Evolutionary conservation across 225 moss, liverwort and hornwort genomes (phyloP), one percentile per base, ranked within the genome.

Genomic region (Neckera pumila): DNA sequence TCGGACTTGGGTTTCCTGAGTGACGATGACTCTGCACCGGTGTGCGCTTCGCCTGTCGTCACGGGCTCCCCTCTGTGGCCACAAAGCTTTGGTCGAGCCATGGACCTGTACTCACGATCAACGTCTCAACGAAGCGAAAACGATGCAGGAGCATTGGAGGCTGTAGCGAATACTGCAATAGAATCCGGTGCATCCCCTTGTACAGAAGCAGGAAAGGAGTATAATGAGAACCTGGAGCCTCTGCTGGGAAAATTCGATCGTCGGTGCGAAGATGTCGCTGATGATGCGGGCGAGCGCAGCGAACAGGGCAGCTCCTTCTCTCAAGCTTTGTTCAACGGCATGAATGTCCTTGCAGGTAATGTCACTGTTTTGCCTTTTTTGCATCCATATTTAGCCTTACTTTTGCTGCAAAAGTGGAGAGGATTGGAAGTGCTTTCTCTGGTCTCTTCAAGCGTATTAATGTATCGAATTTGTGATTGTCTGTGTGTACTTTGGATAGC

Each of bases 301-400:
- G 90, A 90, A 57, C 85, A 89, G 34, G 94, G 93, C 34, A 98
- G 96, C 90, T 95, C 97, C n/a, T 97, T 97, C 88, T 77, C 95
- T 72, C 97, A 98, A 89, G 95, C 98, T 54, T 86, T 93, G 33
- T 88, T 98, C 78, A 98, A 98, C 82, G 98, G 97, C 83, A 94
- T 96, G 89, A 98, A 98, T 82, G 94, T 95, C 34, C 98, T 98
- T 71, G 98, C 97, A 94, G 97, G 98, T 98, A 76, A 67, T 31
- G 36, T 23, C 75, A 49, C 51, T 82, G n/a, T 53, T 51, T 66
- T n/a, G 51, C 51, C 51, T 49, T 82, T 26, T 47, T 17, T 82
- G 80, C 34, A 85, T 40, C 34, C 57, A 21, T 30, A 18, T 14
- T 28, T 75, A 75, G 45, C 61, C 27, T 61, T 9, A 14, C 61